These are phyloP conservation scores for Fusarium sp. DNA, from an alignment of 2,329 filamentous ascomycete genomes.

Conservation along the genomic window DNA sequence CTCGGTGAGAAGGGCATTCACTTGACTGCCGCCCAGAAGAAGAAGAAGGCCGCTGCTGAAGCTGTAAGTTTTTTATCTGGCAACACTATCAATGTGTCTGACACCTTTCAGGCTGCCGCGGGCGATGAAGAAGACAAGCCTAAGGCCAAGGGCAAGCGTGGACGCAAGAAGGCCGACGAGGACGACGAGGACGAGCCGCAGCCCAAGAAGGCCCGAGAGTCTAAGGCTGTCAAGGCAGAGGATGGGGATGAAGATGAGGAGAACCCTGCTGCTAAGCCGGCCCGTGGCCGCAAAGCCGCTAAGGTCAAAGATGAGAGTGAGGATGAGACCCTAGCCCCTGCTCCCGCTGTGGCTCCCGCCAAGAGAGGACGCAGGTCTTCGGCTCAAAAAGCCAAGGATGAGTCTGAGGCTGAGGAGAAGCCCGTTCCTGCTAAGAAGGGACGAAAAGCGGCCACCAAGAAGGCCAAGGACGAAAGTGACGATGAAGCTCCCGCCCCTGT, in stretches of 20 bases:
- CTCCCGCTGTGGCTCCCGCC: constrained; percentile 40
- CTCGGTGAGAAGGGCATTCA: constrained; percentile 75
- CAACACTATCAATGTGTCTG: constrained; percentile 3
- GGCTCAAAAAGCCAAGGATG: constrained; percentile 30
- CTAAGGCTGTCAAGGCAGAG: constrained; percentile 37
- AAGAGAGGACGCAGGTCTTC: constrained; percentile 45
- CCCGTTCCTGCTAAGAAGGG: constrained; percentile 20
- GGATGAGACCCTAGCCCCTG: constrained; percentile 25
- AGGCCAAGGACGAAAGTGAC: constrained; percentile 40
- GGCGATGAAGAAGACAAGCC: constrained; percentile 44
- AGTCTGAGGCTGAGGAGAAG: constrained; percentile 26
- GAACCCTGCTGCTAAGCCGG: constrained; percentile 32
- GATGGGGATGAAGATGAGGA: constrained; percentile 40
- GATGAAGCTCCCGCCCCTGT: constrained; percentile 29
- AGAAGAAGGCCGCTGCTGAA: constrained; percentile 49
- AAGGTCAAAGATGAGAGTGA: constrained; percentile 42
- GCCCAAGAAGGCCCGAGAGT: constrained; percentile 51
- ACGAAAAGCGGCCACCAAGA: constrained; percentile 26
- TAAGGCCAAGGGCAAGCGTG: constrained; percentile 49
- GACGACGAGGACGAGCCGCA: constrained; percentile 50
- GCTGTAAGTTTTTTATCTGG: constrained; percentile 27
- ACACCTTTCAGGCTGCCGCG: constrained; percentile 42
- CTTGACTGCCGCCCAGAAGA: constrained; percentile 51
- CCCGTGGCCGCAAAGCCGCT: constrained; percentile 36
- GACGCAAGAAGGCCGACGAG: constrained; percentile 51